Percentiles rank a stretch among this genome's conserved stretches.
Conservation (phyloP, 2,329 filamentous ascomycete species). For the Fusarium brevicatenulatum region DNA sequence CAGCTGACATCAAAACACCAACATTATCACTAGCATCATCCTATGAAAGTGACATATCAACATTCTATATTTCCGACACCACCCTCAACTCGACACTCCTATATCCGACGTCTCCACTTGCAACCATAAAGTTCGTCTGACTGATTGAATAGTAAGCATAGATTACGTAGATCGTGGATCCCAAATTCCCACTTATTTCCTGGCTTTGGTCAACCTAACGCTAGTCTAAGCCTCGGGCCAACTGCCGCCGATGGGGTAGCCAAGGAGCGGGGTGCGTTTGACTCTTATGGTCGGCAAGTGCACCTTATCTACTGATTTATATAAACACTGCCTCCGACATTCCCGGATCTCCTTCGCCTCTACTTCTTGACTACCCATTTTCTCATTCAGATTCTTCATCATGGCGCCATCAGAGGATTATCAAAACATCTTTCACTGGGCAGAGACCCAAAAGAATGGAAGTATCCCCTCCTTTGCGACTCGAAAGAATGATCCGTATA, state of each 20-base stretch:
- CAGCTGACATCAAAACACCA: neutral
- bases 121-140: constrained; percentile 9
- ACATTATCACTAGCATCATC: neutral
- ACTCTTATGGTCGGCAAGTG: neutral
- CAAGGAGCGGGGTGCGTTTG: neutral
- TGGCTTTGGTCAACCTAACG: neutral
- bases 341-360: neutral
- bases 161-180: neutral
- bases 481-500: constrained; percentile 54
- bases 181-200: constrained; percentile 1
- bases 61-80: neutral
- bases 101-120: neutral
- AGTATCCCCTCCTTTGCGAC: constrained; percentile 63
- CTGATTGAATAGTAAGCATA: constrained; percentile 26
- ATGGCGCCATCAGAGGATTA: constrained; percentile 49
- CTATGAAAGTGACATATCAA: neutral
- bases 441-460: constrained; percentile 68
- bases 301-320: neutral
- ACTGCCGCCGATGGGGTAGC: neutral
- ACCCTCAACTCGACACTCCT: neutral
- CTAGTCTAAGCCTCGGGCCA: neutral
- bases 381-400: neutral
- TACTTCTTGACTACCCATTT: neutral
- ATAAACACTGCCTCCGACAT: neutral
- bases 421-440: constrained; percentile 66